Percentiles rank a stretch among this genome's conserved stretches.
These are phyloP conservation scores for Mortierella sp. DNA, from an alignment of 371 early-diverging fungal species.

Conservation along the genomic window DNA sequence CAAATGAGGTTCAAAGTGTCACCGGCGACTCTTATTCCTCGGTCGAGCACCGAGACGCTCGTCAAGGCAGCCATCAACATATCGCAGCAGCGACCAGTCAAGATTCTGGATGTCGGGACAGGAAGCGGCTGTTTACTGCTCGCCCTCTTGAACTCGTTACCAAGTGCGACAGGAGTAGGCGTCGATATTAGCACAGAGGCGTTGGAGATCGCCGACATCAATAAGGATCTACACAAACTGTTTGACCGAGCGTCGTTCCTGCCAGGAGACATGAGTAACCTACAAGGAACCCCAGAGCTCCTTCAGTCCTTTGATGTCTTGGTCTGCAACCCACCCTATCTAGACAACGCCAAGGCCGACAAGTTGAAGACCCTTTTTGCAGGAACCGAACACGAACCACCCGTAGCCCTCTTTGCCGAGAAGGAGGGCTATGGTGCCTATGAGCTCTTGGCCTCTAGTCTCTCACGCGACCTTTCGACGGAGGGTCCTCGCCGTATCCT, in stretches of 20 bases:
- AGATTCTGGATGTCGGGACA: slow-evolving; percentile 81
- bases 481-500: slow-evolving; percentile 39
- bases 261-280: slow-evolving; percentile 60
- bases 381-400: slow-evolving; percentile 72
- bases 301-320: slow-evolving; percentile 70
- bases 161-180: slow-evolving; percentile 64
- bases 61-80: slow-evolving; percentile 63
- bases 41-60: slow-evolving; percentile 76
- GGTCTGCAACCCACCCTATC: slow-evolving; percentile 85
- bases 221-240: slow-evolving; percentile 58
- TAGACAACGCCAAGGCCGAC: slow-evolving; percentile 59
- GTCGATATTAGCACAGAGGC: slow-evolving; percentile 77
- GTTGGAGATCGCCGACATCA: slow-evolving; percentile 66
- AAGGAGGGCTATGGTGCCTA: slow-evolving; percentile 79
- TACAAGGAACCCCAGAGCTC: slow-evolving; percentile 32
- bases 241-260: slow-evolving; percentile 54
- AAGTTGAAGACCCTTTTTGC: slow-evolving; percentile 55
- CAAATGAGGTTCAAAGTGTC: slow-evolving; percentile 70
- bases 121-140: slow-evolving; percentile 81
- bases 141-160: slow-evolving; percentile 63
- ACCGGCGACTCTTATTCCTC: slow-evolving; percentile 78
- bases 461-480: slow-evolving; percentile 30
- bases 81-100: slow-evolving; percentile 21
- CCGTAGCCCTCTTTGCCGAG: slow-evolving; percentile 74
- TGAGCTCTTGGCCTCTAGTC: slow-evolving; percentile 62